These are phyloP conservation scores for Hypoxylon intermedium DNA, from an alignment of 495 filamentous ascomycete genomes.

Conservation along the genomic window DNA sequence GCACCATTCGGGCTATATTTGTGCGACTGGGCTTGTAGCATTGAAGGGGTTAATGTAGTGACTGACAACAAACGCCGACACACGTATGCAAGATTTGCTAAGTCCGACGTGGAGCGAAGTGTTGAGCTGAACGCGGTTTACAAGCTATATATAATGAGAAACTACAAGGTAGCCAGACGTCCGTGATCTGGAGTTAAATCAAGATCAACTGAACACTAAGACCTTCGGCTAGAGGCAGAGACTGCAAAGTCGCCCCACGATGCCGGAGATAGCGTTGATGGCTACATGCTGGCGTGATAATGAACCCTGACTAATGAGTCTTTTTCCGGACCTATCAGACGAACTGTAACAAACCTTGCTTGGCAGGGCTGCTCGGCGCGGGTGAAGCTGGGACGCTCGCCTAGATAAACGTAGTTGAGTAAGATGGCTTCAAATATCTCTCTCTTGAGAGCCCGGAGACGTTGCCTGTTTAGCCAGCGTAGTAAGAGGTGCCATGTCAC, in stretches of 20 bases:
- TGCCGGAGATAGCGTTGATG: background rate
- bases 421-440: conserved; percentile 14
- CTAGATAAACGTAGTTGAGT: conserved; percentile 2
- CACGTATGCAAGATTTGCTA: background rate
- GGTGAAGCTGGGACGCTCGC: conserved; percentile 9
- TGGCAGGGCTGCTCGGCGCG: conserved; percentile 11
- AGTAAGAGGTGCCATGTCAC: conserved; percentile 25
- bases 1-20: conserved; percentile 21
- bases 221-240: background rate
- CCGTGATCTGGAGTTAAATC: no score
- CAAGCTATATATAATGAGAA: no score
- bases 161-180: no score
- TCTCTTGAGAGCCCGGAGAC: conserved; percentile 9
- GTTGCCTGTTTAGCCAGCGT: conserved; percentile 20
- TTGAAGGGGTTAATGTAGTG: conserved; percentile 6
- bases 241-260: background rate
- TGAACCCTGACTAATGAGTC: conserved; percentile 2
- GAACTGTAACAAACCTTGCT: conserved; percentile 3
- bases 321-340: conserved; percentile 34
- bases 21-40: conserved; percentile 4
- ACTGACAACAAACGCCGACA: conserved; percentile 28
- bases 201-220: no score
- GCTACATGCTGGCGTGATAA: background rate
- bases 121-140: background rate
- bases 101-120: conserved; percentile 19